Base-by-base conservation (phyloP, 179 eudicot genomes). In the Vitellaria paradoxa region DNA sequence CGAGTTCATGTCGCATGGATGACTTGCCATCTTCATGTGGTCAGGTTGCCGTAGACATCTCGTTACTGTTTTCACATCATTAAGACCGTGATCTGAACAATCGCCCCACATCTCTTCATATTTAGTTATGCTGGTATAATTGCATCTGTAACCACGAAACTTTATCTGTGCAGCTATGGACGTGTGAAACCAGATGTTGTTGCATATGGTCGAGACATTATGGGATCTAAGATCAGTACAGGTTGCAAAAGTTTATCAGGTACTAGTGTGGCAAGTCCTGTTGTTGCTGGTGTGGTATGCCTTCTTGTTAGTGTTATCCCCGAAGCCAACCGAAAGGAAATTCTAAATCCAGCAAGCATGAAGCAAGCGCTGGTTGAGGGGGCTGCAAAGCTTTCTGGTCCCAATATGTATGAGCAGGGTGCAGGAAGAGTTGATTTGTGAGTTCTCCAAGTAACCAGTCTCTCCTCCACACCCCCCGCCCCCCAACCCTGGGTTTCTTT, bases 181-280 rank as follows among this genome's bases (percentile, higher is more conserved):
- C 99, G 99, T 80, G 96, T 96, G 77, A 96, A 96, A 85, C 99
- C 99, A 52, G 99, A 96, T 81, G 81, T 96, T 80, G 99, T 96
- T 75, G 99, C 99, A 45, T 96, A 96, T 88, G 99, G 99, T 59
- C 92, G 98, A 72, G 99, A 96, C 70, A 96, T 96, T 64, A 86
- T 90, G 92, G 99, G 99, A 67, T 94, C 99, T 73, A 96, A 93
- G 85, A 96, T 96, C 65, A 96, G 98, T 77, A 96, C 94, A 56
- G 99, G 99, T 76, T 96, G 99, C 81, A 96, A 90, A 88, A 92
- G 94, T 83, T 87, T 93, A 78, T 96, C 99, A 65, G 99, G 99
- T n/a, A 96, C 99, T 52, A 96, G 99, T 70, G 98, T 96, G 70
- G 99, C 99, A 61, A 96, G 99, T 85, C 99, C 99, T 70, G 99